Evolutionary conservation across 306 rosid genomes (phyloP).

Genomic region (Cicer bijugum): DNA sequence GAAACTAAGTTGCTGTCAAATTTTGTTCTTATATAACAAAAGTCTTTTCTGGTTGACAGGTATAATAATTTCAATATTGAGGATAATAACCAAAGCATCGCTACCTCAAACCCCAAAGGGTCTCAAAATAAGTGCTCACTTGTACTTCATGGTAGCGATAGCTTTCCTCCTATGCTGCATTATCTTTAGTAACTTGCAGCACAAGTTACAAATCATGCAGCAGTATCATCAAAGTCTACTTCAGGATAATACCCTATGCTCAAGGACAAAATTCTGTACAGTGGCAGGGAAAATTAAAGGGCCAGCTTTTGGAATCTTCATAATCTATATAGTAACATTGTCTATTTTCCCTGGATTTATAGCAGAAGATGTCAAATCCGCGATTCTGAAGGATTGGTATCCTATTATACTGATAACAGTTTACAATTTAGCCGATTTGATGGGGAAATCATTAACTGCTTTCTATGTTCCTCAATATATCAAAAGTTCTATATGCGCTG

Average conservation of each 20-base stretch:
- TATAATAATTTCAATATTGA: slow-evolving; percentile 71
- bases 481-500: slow-evolving; percentile 65
- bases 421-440: slow-evolving; percentile 75
- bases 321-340: slow-evolving; percentile 74
- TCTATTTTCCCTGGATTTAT: slow-evolving; percentile 92
- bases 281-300: slow-evolving; percentile 63
- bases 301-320: slow-evolving; percentile 74
- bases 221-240: slow-evolving; percentile 52
- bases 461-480: slow-evolving; percentile 60
- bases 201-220: slow-evolving; percentile 79
- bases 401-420: slow-evolving; percentile 81
- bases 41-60: slow-evolving; percentile 58
- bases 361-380: slow-evolving; percentile 76
- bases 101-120: slow-evolving; percentile 82
- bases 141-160: slow-evolving; percentile 76
- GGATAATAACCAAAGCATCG: slow-evolving; percentile 83
- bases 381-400: slow-evolving; percentile 81
- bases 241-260: slow-evolving; percentile 51
- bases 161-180: slow-evolving; percentile 74
- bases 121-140: slow-evolving; percentile 78
- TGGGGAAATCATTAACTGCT: slow-evolving; percentile 82
- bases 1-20: background rate
- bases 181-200: slow-evolving; percentile 68
- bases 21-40: background rate
- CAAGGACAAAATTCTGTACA: slow-evolving; percentile 59